Evolutionary conservation across 2,329 filamentous ascomycete genomes (phyloP).

Genomic region (Periconia sp.): DNA sequence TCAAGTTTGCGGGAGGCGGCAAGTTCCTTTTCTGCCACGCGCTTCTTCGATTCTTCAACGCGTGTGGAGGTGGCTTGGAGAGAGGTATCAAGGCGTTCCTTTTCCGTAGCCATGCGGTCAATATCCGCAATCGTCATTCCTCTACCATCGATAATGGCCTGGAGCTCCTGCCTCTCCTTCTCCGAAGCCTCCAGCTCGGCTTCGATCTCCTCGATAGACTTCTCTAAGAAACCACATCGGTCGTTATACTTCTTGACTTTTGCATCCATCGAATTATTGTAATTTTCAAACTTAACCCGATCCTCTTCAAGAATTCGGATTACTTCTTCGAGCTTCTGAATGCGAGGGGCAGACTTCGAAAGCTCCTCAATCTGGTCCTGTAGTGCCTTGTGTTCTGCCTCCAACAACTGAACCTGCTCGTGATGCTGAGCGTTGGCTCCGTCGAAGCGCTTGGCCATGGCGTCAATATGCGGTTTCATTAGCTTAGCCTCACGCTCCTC

Average conservation of each 20-base stretch:
- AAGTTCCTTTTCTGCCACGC: constrained; percentile 83
- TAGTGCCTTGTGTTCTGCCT: constrained; percentile 82
- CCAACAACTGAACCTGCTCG: constrained; percentile 82
- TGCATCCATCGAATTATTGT: constrained; percentile 82
- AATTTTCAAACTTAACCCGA: constrained; percentile 92
- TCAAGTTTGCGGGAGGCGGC: constrained; percentile 87
- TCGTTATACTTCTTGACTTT: constrained; percentile 89
- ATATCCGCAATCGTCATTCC: constrained; percentile 98
- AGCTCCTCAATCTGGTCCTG: constrained; percentile 87
- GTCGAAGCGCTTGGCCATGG: constrained; percentile 89
- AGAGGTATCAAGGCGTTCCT: constrained; percentile 88
- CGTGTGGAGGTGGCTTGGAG: constrained; percentile 77
- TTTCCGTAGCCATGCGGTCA: constrained; percentile 96
- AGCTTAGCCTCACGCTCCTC: too few species aligned
- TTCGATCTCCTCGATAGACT: constrained; percentile 83
- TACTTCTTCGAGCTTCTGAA: constrained; percentile 82
- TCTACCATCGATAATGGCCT: constrained; percentile 87
- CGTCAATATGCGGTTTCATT: constrained; percentile 81
- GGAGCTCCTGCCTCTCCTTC: constrained; percentile 78
- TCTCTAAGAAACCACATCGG: constrained; percentile 80
- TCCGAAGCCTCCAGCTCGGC: constrained; percentile 84
- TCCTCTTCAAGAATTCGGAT: constrained; percentile 96
- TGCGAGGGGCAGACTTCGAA: constrained; percentile 83
- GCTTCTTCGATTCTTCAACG: constrained; percentile 84
- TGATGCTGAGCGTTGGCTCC: constrained; percentile 82